These are phyloP conservation scores for Rhododendron ferrugineum DNA, from an alignment of 148 eudicot species.

Conservation along the genomic window DNA sequence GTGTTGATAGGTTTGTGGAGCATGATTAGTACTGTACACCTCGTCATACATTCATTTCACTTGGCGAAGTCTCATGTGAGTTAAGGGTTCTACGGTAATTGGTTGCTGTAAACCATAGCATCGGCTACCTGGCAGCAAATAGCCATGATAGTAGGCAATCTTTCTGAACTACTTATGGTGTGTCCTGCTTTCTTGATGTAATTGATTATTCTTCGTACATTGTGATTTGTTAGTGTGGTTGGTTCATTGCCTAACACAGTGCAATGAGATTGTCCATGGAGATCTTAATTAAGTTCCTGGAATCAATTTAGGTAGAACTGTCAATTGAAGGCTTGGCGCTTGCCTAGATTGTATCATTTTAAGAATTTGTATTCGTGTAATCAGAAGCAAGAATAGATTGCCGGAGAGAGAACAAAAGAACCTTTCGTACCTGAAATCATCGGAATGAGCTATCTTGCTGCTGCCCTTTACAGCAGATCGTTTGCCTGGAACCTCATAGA, in stretches of 20 bases:
- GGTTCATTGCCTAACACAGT: not conserved
- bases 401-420: not conserved
- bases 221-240: not conserved
- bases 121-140: not conserved
- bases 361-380: not conserved
- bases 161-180: not conserved
- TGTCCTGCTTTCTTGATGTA: not conserved
- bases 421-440: conserved; percentile 55
- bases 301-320: not conserved
- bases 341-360: not conserved
- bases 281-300: not conserved
- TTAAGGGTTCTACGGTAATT: not conserved
- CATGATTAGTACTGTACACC: not conserved
- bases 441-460: conserved; percentile 63
- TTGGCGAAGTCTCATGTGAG: not conserved
- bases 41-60: not conserved
- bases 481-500: conserved; percentile 81
- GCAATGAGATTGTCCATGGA: not conserved
- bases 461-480: conserved; percentile 77
- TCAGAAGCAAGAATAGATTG: not conserved
- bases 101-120: not conserved
- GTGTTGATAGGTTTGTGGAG: not conserved
- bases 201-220: not conserved
- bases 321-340: not conserved
- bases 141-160: not conserved